phyloP scores from a whole-genome alignment of 1,284 basidiomycete genomes.

The Cutaneotrichosporon dermatis region DNA sequence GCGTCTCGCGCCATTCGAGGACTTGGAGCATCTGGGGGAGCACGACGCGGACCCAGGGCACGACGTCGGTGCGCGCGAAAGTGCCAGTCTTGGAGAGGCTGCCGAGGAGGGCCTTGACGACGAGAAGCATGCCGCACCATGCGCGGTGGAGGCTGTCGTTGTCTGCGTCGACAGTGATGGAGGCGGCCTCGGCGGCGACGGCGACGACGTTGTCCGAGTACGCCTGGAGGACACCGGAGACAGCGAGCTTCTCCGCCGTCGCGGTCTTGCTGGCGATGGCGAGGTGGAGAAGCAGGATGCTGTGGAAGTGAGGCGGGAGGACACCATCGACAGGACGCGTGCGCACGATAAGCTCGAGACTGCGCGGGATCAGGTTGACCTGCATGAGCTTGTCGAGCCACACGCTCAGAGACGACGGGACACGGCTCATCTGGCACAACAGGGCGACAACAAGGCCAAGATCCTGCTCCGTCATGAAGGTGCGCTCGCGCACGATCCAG shows the following conservation, averaged over 20 bases:
- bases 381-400: constrained; percentile 81
- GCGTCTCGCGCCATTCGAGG: constrained; percentile 71
- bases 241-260: constrained; percentile 78
- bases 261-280: constrained; percentile 70
- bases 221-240: constrained; percentile 72
- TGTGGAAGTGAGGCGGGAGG: constrained; percentile 59
- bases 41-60: constrained; percentile 79
- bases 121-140: constrained; percentile 80
- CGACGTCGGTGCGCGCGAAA: constrained; percentile 79
- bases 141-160: constrained; percentile 71
- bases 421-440: constrained; percentile 34
- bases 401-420: constrained; percentile 11
- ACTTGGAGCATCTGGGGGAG: constrained; percentile 71
- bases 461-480: constrained; percentile 17
- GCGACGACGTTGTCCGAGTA: constrained; percentile 80
- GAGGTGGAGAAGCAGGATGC: constrained; percentile 80
- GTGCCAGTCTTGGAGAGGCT: constrained; percentile 53
- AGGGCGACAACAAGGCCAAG: constrained; percentile 37
- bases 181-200: constrained; percentile 65
- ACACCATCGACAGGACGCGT: constrained; percentile 41
- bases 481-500: constrained; percentile 19
- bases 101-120: constrained; percentile 68
- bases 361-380: constrained; percentile 69
- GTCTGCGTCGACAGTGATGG: constrained; percentile 65
- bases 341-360: constrained; percentile 67